Evolutionary conservation across 2,329 filamentous ascomycete genomes (phyloP).

Genomic region (Samsoniella hepiali): DNA sequence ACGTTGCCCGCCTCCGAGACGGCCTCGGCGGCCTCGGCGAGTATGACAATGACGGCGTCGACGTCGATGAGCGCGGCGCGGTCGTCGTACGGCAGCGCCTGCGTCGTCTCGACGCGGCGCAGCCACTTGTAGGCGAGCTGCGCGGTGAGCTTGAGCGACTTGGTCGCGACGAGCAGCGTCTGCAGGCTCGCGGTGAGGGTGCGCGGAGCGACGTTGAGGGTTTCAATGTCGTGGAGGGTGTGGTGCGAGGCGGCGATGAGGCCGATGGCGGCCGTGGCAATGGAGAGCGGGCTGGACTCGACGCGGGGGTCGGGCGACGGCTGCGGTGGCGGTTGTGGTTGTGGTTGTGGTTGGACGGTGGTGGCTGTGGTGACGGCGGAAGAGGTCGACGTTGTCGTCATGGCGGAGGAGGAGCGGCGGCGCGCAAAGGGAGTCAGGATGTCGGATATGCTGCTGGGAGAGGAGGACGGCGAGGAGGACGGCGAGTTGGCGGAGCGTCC

Average conservation of each 20-base stretch:
- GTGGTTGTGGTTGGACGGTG: neutral
- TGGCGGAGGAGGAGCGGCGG: neutral
- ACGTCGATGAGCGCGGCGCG: slow-evolving; percentile 21
- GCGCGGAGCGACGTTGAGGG: slow-evolving; percentile 8
- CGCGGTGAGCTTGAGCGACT: slow-evolving; percentile 19
- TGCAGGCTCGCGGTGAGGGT: slow-evolving; percentile 10
- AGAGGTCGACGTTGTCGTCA: neutral
- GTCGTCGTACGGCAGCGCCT: neutral
- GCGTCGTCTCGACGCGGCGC: slow-evolving; percentile 19
- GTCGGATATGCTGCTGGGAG: neutral
- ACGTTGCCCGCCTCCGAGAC: slow-evolving; percentile 21
- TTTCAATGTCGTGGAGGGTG: slow-evolving; percentile 15
- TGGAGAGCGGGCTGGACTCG: neutral
- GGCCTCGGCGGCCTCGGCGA: slow-evolving; percentile 21
- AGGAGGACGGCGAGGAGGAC: neutral
- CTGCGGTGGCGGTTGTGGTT: neutral
- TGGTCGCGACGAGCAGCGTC: slow-evolving; percentile 7
- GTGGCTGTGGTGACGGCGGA: neutral
- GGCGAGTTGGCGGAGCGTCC: neutral
- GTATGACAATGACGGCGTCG: slow-evolving; percentile 21
- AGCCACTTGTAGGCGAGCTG: slow-evolving; percentile 23
- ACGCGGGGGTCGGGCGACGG: neutral
- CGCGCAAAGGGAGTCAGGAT: neutral
- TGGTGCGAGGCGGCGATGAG: slow-evolving; percentile 23
- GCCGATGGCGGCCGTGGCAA: slow-evolving; percentile 19